Percentiles rank a stretch among this genome's conserved stretches.
These are phyloP conservation scores for Candida insectorum DNA, from an alignment of 805 yeast species.

Conservation along the genomic window DNA sequence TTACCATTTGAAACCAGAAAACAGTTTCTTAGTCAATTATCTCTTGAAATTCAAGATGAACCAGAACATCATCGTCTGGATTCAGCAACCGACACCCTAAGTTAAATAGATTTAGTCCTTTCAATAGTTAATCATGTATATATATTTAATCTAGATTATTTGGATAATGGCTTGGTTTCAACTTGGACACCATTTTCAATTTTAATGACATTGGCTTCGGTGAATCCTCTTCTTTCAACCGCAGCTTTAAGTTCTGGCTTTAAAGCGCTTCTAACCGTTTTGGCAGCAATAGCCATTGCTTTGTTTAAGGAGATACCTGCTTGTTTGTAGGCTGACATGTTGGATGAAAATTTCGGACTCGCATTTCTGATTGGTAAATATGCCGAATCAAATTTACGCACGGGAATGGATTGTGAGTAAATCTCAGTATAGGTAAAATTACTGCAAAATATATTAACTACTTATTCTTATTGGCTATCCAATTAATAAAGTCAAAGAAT, in stretches of 20 bases:
- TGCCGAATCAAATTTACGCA: not conserved
- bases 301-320: constrained; percentile 66
- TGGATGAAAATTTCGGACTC: not conserved
- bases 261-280: constrained; percentile 80
- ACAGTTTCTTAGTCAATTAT: constrained; percentile 26
- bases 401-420: too few species aligned
- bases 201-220: constrained; percentile 72
- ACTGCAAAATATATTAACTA: too few species aligned
- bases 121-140: not conserved
- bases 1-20: constrained; percentile 30
- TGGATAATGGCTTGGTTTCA: constrained; percentile 26
- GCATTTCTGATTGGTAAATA: constrained; percentile 1
- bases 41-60: constrained; percentile 13
- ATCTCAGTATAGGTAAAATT: too few species aligned
- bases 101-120: too few species aligned
- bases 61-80: constrained; percentile 2
- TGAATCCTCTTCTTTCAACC: constrained; percentile 65
- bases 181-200: constrained; percentile 64
- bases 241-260: constrained; percentile 79
- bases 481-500: constrained; percentile 77
- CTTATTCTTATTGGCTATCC: too few species aligned
- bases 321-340: constrained; percentile 48
- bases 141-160: not conserved
- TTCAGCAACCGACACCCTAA: too few species aligned
- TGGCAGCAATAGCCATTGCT: constrained; percentile 87